Percentiles rank a stretch among this genome's conserved stretches.
Evolutionary conservation across 345 rosid species (phyloP).

Genomic region (Melastoma malabathricum): DNA sequence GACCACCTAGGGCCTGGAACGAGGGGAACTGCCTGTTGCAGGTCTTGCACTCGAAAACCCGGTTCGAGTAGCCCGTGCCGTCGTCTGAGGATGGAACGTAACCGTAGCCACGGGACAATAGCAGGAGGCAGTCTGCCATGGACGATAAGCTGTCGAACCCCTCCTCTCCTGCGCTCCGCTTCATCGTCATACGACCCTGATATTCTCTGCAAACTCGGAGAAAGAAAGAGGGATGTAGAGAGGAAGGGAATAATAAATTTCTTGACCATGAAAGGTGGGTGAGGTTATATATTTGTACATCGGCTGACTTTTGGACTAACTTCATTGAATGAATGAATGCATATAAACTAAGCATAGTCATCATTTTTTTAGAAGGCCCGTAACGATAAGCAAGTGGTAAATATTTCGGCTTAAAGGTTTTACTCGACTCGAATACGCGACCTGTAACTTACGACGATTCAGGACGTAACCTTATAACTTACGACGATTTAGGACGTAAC

Average conservation of each 20-base stretch:
- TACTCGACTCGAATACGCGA: no score
- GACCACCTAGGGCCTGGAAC: slow-evolving; percentile 63
- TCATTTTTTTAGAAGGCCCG: no score
- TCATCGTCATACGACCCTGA: slow-evolving; percentile 15
- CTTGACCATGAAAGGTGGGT: no score
- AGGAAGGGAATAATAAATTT: not conserved
- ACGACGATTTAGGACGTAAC: no score
- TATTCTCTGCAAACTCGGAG: not conserved
- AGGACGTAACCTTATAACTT: no score
- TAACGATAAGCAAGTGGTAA: no score
- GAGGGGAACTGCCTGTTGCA: slow-evolving; percentile 46
- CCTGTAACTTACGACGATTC: no score
- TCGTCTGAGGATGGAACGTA: slow-evolving; percentile 1
- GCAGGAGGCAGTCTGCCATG: slow-evolving; percentile 47
- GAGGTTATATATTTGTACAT: no score
- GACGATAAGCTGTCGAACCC: slow-evolving; percentile 20
- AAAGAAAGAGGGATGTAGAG: not conserved
- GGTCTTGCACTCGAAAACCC: slow-evolving; percentile 61
- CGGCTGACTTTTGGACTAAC: no score
- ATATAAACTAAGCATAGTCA: no score
- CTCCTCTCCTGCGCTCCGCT: slow-evolving; percentile 16
- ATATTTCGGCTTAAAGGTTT: no score
- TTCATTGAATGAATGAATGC: no score
- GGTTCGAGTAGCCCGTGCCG: slow-evolving; percentile 5
- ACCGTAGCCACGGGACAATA: slow-evolving; percentile 24